Evolutionary conservation across 148 eudicot genomes (phyloP), one percentile per base, ranked within the genome.

Genomic region (Camellia lanceoleosa): DNA sequence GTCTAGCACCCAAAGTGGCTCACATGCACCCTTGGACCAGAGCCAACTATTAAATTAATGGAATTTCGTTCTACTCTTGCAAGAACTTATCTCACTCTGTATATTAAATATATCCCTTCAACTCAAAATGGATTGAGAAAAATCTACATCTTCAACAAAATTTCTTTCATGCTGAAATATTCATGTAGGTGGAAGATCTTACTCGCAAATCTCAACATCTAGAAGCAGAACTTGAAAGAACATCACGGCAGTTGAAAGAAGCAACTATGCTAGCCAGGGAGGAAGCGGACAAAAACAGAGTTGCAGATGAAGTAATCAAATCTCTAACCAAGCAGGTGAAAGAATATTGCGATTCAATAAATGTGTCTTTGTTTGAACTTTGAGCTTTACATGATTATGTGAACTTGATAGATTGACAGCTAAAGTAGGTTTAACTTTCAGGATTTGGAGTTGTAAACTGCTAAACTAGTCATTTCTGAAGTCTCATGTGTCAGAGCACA

Each of bases 261-360:
- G 92, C 90, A 14, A 85, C 85, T 63, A 80, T 82, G 76, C 56
- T 78, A 56, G 92, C 90, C n/a, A 86, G 86, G 75, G 89, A 86
- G 63, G 92, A 91, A 83, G 83, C 85, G 68, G 89, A 87, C 38
- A 91, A 87, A 87, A 86, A 88, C 87, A 87, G 85, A 83, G 97
- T 89, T 75, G 97, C 93, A n/a, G 87, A 88, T 82, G 92, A 91
- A 84, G 91, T 89, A 76, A 91, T 93, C 76, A 91, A 83, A 80
- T 93, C 92, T n/a, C 91, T 91, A 71, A 89, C 88, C 23, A 85
- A 68, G 63, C 91, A 93, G 86, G 97, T 91, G 80, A 88, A 80
- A 47, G 60, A 54, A 60, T 59, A 66, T 44, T 61, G 5, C 23
- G 46, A 30, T 74, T 82, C 69, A 76, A 49, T 41, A 30, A 49